Evolutionary conservation across 352 stramenopile genomes (phyloP), one percentile per base, ranked within the genome.

Genomic region (Pseudoperonospora humuli): DNA sequence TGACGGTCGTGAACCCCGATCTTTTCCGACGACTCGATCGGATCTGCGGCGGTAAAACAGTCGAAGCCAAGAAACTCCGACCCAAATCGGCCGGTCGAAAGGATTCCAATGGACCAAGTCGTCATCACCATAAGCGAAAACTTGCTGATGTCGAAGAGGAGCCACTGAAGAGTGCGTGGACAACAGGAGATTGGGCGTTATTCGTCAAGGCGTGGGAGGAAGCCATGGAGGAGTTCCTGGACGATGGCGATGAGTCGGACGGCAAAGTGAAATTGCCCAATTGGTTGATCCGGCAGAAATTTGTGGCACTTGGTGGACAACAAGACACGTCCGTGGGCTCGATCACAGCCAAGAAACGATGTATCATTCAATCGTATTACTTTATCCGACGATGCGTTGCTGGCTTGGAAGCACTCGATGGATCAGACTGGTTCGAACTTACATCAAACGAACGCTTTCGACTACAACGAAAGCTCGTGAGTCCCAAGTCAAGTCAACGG

Each of bases 261-360:
- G 63, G 70, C 45, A 64, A 55, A 34, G 45, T 67, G 1, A 73
- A 70, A 35, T 41, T 73, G 17, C 63, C 63, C 10, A 73, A 67
- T 14, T 73, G 63, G 63, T 42, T 70, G 11, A 62, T 73, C 25
- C 59, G 51, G 19, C 63, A 73, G 40, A 61, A 58, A 41, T 73
- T 66, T 25, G 46, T 70, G 3, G 45, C 20, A 0, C 18, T 58
- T 1, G 63, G 63, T 13, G 63, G 63, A 14, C 52, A 48, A 0
- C 11, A 28, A 11, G 59, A 73, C 21, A 62, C 54, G 33, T 58
- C 48, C 2, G 59, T 73, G 9, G 63, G 54, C 5, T 64, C 48
- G 3, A 67, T 70, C 24, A 67, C 59, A 14, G 52, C 52, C 26
- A 70, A 64, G 56, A 73, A 64, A 40, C 43, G 59, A 17, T 61